Evolutionary conservation across 495 filamentous ascomycete genomes (phyloP), one percentile per base, ranked within the genome.

Genomic region (Sordaria brevicollis): DNA sequence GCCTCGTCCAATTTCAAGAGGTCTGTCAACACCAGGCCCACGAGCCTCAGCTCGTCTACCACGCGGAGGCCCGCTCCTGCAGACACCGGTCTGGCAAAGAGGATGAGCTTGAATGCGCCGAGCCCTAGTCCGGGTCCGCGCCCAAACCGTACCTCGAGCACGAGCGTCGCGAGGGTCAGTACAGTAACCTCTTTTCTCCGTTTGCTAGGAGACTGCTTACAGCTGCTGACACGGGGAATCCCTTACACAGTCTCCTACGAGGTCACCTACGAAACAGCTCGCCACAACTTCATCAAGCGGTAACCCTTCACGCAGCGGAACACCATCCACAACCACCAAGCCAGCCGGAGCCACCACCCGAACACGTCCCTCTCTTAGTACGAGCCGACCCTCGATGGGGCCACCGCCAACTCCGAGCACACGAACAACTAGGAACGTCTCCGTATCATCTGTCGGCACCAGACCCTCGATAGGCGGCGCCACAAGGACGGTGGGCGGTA

Each of bases 251-350:
- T 92, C 91, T 35, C 92, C 92, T 5, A 89, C 86, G 0, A 93
- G 92, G 75, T 92, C 90, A 5, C 92, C 92, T 8, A 93, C 91
- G 10, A 94, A 96, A 76, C 91, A 92, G 71, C 79, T 92, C 10
- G 81, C 73, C 9, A 86, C 86, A 36, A 83, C 86, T 2, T 75
- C 83, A 3, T 81, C 88, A 17, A 89, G 89, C 35, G 82, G 84
- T 21, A 78, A 83, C 4, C 81, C 84, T 31, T 89, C 90, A 6
- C 85, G 90, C 69, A 91, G 87, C 39, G 84, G 83, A 38, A 86
- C 89, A 1, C 87, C 89, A 4, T 83, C 84, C 9, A 87, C 82
- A 77, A 76, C 80, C 10, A 76, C 76, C 67, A 69, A 76, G 83
- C 71, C 81, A 74, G 38, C 81, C 71, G 49, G 83, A 77, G 70